phyloP scores from a whole-genome alignment of 441 rosid species.

The Pelargonium australe region DNA sequence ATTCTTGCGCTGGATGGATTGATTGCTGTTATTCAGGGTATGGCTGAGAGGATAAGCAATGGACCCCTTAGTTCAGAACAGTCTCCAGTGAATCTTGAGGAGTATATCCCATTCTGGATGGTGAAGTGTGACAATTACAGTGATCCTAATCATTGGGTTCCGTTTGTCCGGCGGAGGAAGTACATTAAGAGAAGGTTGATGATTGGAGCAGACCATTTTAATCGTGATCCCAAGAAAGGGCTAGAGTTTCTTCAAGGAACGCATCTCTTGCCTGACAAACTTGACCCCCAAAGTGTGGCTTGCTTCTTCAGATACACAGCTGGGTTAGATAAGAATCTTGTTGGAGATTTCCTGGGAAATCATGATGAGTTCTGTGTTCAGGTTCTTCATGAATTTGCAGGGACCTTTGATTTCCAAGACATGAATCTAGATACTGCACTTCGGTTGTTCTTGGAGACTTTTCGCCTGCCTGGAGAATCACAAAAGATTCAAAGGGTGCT shows the following conservation, averaged over 20 bases:
- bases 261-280: constrained; percentile 79
- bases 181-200: constrained; percentile 66
- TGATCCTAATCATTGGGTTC: constrained; percentile 69
- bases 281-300: constrained; percentile 87
- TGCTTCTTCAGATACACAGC: constrained; percentile 77
- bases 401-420: constrained; percentile 81
- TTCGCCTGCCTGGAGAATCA: constrained; percentile 90
- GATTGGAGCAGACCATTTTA: constrained; percentile 87
- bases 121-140: constrained; percentile 56
- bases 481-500: constrained; percentile 96
- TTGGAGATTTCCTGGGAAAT: constrained; percentile 86
- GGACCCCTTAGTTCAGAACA: constrained; percentile 42
- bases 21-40: constrained; percentile 59
- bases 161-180: constrained; percentile 62
- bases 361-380: constrained; percentile 86
- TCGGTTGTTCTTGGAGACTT: constrained; percentile 83
- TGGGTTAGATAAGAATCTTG: constrained; percentile 85
- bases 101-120: constrained; percentile 65
- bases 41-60: constrained; percentile 68
- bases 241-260: constrained; percentile 73
- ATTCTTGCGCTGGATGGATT: constrained; percentile 85
- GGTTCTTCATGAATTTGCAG: constrained; percentile 92
- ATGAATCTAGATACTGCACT: constrained; percentile 87
- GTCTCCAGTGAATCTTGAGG: constrained; percentile 34
- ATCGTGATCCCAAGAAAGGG: constrained; percentile 83